Percentiles rank a stretch among this genome's conserved stretches.
These are phyloP conservation scores for Penicillium cosmopolitanum DNA, from an alignment of 495 filamentous ascomycete species.

Conservation along the genomic window DNA sequence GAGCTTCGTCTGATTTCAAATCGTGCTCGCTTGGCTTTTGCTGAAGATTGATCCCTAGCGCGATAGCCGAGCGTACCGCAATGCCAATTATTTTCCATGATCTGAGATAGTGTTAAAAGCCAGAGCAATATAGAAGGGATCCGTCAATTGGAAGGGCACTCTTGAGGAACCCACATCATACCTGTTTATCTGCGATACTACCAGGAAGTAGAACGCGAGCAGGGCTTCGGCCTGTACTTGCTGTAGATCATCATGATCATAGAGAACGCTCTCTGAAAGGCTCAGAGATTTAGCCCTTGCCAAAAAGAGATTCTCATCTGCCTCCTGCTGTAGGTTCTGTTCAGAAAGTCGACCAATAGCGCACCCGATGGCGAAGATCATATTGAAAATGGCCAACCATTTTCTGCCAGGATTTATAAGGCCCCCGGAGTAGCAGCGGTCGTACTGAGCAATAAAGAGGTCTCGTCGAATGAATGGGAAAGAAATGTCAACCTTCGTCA, in stretches of 20 bases:
- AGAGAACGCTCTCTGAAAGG: slow-evolving; percentile 44
- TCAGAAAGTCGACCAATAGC: not conserved
- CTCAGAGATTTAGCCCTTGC: slow-evolving; percentile 53
- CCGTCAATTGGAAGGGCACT: not conserved
- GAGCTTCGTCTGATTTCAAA: slow-evolving; percentile 39
- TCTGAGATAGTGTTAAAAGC: not conserved
- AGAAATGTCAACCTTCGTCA: slow-evolving; percentile 53
- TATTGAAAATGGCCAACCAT: slow-evolving; percentile 61
- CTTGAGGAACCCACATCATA: slow-evolving; percentile 26
- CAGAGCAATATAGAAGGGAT: not conserved
- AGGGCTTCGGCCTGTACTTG: slow-evolving; percentile 57
- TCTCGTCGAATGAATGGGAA: slow-evolving; percentile 57
- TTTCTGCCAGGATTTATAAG: slow-evolving; percentile 23
- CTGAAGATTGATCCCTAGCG: not conserved
- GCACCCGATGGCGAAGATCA: slow-evolving; percentile 62
- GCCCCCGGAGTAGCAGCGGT: not conserved
- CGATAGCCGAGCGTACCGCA: not conserved
- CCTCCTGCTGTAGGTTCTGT: slow-evolving; percentile 29
- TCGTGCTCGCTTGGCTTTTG: not conserved
- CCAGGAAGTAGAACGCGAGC: slow-evolving; percentile 56
- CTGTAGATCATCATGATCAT: slow-evolving; percentile 53
- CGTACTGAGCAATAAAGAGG: slow-evolving; percentile 37
- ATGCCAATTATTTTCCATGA: slow-evolving; percentile 9
- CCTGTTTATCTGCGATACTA: slow-evolving; percentile 62
- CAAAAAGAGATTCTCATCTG: slow-evolving; percentile 54